Percentiles rank a stretch among this genome's conserved stretches.
These are phyloP conservation scores for Discostella stelligera DNA, from an alignment of 352 stramenopile genomes.

Conservation along the genomic window DNA sequence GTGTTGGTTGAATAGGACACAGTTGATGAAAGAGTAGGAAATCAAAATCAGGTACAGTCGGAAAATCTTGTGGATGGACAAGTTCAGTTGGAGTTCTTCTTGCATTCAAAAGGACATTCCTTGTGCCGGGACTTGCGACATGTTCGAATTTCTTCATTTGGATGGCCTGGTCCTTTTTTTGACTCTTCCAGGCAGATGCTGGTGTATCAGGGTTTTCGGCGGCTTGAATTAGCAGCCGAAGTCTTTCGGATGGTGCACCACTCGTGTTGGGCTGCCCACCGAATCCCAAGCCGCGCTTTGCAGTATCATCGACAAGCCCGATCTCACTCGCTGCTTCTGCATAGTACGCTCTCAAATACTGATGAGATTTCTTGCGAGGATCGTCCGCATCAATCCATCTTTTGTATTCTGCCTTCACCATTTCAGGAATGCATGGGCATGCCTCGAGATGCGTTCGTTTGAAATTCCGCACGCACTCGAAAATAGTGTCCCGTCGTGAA, in stretches of 20 bases:
- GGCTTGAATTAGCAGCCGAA: slow-evolving; percentile 6
- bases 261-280: slow-evolving; percentile 29
- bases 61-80: slow-evolving; percentile 35
- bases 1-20: slow-evolving; percentile 50
- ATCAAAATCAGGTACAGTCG: slow-evolving; percentile 47
- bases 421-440: slow-evolving; percentile 52
- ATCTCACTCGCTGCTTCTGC: slow-evolving; percentile 53
- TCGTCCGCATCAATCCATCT: slow-evolving; percentile 38
- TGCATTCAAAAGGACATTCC: slow-evolving; percentile 12
- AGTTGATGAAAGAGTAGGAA: slow-evolving; percentile 68
- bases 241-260: slow-evolving; percentile 11
- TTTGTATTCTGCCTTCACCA: slow-evolving; percentile 39
- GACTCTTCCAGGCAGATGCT: background rate
- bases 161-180: slow-evolving; percentile 18
- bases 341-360: slow-evolving; percentile 52
- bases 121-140: slow-evolving; percentile 10
- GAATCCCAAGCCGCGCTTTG: slow-evolving; percentile 55
- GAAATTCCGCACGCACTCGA: slow-evolving; percentile 70
- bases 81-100: slow-evolving; percentile 14
- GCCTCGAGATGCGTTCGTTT: slow-evolving; percentile 56
- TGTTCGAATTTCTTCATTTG: slow-evolving; percentile 32
- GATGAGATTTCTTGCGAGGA: slow-evolving; percentile 36
- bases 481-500: slow-evolving; percentile 62
- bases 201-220: background rate
- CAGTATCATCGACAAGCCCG: slow-evolving; percentile 60